Percentiles rank a stretch among this genome's conserved stretches.
Conservation (phyloP, 2,329 filamentous ascomycete genomes). For the Emericellopsis atlantica region DNA sequence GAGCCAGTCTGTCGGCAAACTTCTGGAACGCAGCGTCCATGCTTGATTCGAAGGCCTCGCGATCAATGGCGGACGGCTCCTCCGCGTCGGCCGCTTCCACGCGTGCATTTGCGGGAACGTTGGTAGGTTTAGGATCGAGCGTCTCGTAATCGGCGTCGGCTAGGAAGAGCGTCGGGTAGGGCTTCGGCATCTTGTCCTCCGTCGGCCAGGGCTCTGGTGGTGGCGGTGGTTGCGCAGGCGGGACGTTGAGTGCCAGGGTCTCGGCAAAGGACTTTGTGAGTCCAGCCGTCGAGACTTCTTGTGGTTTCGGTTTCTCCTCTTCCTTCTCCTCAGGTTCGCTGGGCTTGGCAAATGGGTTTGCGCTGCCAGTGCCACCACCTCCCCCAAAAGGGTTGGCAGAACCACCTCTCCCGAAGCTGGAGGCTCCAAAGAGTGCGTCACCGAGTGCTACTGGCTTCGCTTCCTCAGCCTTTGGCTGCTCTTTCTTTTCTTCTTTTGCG, state of each 20-base stretch:
- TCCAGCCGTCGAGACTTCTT: slow-evolving; percentile 11
- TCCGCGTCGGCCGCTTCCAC: slow-evolving; percentile 23
- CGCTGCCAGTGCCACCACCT: slow-evolving; percentile 25
- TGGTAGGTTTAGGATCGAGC: slow-evolving; percentile 46
- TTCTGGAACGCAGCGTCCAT: slow-evolving; percentile 69
- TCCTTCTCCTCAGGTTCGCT: slow-evolving; percentile 5
- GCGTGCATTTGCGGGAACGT: slow-evolving; percentile 33
- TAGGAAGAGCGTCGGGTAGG: slow-evolving; percentile 69
- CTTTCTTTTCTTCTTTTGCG: slow-evolving; percentile 11
- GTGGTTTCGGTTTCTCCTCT: slow-evolving; percentile 19
- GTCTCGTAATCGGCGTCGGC: slow-evolving; percentile 88
- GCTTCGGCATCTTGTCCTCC: slow-evolving; percentile 45
- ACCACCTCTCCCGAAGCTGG: slow-evolving; percentile 25
- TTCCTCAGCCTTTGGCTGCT: slow-evolving; percentile 17
- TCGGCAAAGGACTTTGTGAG: slow-evolving; percentile 57
- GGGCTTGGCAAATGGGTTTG: slow-evolving; percentile 15
- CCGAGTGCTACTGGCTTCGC: slow-evolving; percentile 37
- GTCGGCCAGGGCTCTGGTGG: slow-evolving; percentile 66
- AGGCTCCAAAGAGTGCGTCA: slow-evolving; percentile 58
- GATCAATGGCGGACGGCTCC: slow-evolving; percentile 42
- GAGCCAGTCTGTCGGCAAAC: slow-evolving; percentile 64
- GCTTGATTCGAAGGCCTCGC: slow-evolving; percentile 57
- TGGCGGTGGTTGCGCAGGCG: slow-evolving; percentile 17
- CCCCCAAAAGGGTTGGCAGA: slow-evolving; percentile 49
- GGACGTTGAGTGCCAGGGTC: slow-evolving; percentile 60